Percentiles rank a stretch among this genome's conserved stretches.
Conservation (phyloP, 2,329 filamentous ascomycete genomes). For the Aspergillus aculeatinus region DNA sequence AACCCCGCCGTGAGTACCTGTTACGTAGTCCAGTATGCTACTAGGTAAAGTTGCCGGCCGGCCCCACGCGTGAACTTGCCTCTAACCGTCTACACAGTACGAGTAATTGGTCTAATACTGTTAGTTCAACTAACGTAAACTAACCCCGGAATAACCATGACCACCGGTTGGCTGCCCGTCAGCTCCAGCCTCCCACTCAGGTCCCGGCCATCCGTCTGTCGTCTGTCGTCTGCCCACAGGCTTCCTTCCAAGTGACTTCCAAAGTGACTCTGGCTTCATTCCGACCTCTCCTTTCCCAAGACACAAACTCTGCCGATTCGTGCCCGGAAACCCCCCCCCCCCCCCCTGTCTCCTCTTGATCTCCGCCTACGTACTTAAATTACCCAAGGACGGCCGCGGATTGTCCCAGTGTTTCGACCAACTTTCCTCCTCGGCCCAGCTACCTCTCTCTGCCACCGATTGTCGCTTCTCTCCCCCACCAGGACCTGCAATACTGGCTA, state of each 20-base stretch:
- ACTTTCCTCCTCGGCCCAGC: neutral
- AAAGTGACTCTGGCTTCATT: neutral
- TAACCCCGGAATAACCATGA: constrained; percentile 3
- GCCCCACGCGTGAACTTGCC: constrained; percentile 4
- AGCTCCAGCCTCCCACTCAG: neutral
- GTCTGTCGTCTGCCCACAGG: neutral
- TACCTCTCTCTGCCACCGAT: neutral
- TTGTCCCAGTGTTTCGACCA: neutral
- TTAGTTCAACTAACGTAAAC: neutral
- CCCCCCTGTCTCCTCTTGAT: neutral
- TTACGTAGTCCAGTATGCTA: neutral
- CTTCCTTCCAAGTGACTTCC: neutral
- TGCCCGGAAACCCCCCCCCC: too few species aligned
- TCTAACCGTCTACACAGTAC: neutral
- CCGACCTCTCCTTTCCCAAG: neutral
- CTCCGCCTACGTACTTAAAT: neutral
- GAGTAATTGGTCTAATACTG: too few species aligned
- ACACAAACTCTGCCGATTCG: neutral
- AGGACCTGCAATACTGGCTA: neutral
- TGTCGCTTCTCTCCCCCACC: neutral
- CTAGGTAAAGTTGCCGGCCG: neutral
- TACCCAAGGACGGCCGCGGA: neutral
- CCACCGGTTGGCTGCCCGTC: neutral
- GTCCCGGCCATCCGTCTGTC: neutral
- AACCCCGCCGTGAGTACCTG: neutral